Base-by-base conservation (phyloP, 139 green algal species). In the Tetraselmis striata region DNA sequence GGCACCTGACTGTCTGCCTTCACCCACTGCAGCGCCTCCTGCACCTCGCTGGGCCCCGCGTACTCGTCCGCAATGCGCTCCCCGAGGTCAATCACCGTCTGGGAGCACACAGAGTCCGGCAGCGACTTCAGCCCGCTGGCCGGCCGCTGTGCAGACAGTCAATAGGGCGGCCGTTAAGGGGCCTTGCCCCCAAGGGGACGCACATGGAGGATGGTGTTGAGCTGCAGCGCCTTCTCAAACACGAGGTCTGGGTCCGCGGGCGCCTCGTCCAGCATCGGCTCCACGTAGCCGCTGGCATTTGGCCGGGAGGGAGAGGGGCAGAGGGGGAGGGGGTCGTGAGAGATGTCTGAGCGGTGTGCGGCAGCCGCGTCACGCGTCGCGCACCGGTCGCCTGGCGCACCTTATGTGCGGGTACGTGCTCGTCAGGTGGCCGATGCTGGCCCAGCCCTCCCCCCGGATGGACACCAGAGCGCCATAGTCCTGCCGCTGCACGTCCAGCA, bases 401-500 rank as follows among this genome's bases (percentile, higher is more conserved):
- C 45, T 67, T 5, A 85, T 85, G 78, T 85, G 82, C 25, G 82
- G 82, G 31, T 80, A 78, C 23, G 75, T 30, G 59, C 82, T 78
- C 0, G 78, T 31, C 31, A 80, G 77, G 0, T 30, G 77, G 45
- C 82, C 80, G 82, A 85, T 85, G 23, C 82, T 77, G 26, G 82
- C 59, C 27, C 82, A 31, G 5, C 27, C 78, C 78, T 85, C 82
- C 1, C 82, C 82, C 30, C 82, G 78, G 28, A 85, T 83, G 30
- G 77, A 59, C 5, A 83, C 82, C 30, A 85, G 78, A 32, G 79
- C 82, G 28, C 82, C 82, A 1, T 78, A 78, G 28, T 67, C 78
- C 59, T 83, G 82, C 32, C 77, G 82, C 82, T 85, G 79, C 23
- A 78, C 82, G 32, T 59, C 59, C 31, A 82, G 59, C 32, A 85